Evolutionary conservation across 306 rosid genomes (phyloP), one percentile per base, ranked within the genome.

Genomic region (Pueraria montana): DNA sequence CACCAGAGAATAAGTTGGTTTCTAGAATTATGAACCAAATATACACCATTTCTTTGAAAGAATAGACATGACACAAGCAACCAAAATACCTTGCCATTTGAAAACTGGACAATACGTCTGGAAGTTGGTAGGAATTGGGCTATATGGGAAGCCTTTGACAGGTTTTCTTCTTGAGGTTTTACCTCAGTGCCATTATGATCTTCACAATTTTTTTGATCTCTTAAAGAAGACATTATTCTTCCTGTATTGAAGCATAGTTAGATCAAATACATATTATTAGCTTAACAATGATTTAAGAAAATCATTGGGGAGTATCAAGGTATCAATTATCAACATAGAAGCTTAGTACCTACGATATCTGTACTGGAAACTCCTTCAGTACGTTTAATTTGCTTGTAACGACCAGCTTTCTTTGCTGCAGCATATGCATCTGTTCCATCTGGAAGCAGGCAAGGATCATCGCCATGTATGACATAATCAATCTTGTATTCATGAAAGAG

Each of bases 341-440:
- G 79, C 68, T 72, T 73, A 83, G 87, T 96, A 96, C 99, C 99
- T 91, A 96, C 97, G 85, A 96, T 96, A 79, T 96, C 98, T 65
- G 99, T 94, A 78, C 99, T 96, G 88, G 99, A 96, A 75, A 96
- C 99, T 21, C 99, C 99, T 89, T 96, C 99, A 72, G 99, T 96
- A 65, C 99, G 98, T 70, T 94, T 96, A 62, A 96, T 96, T 88
- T 96, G 97, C 92, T 92, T 96, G 94, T 94, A 96, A 26, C 99
- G 98, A 13, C 99, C 97, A 86, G 91, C 98, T 87, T 86, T 91
- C 87, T 96, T 96, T 64, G 99, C 99, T 73, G 94, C 90, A 62
- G 95, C 98, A 83, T 96, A 96, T 84, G 99, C 98, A 92, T 96
- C 99, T 61, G 97, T 94, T 84, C 99, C 99, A 73, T 96, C 99